Base-by-base conservation (phyloP, 371 early-diverging fungal genomes). In the Rhizopus sp. region DNA sequence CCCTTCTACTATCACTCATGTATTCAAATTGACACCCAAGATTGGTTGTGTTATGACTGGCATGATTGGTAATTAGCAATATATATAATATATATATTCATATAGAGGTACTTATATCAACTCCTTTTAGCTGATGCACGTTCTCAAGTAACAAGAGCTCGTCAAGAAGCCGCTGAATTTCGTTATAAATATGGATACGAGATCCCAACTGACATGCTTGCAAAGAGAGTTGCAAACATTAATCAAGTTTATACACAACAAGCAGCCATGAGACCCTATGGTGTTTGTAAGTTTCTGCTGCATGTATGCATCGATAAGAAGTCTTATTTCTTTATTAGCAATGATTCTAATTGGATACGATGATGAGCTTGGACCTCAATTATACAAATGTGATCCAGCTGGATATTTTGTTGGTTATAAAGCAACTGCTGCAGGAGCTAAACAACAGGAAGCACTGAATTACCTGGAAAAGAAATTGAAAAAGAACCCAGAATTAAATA, bases 181-280 rank as follows among this genome's bases (percentile, higher is more conserved):
- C 88, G 92, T 37, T 97, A 99, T 85, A 98, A 99, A 79, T 94
- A 88, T 73, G 99, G 98, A 32, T 98, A 99, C 72, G 95, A 97
- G 57, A 98, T 99, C 48, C 90, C 97, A 31, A 84, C 92, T 8
- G 98, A 99, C 69, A 86, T 95, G 89, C 86, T 99, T 57, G 98
- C 98, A 46, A 96, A 96, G 75, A 90, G 97, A 57, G 88, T 99
- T 62, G 99, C 98, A 51, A 95, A 92, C 72, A 88, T 96, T 67
- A 97, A 97, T 71, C 98, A 99, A 84, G 96, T 99, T 35, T 96
- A 94, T 73, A 99, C 99, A 49, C 99, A 99, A 70, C 96, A 98
- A 66, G 99, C 99, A 37, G 96, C 95, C 57, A 98, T 97, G 97
- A 82, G 99, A 67, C 98, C 98, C 29, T 80, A 94, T 50, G 99